Base-by-base conservation (phyloP, 2,329 filamentous ascomycete genomes). In the Botrytis pseudocinerea region DNA sequence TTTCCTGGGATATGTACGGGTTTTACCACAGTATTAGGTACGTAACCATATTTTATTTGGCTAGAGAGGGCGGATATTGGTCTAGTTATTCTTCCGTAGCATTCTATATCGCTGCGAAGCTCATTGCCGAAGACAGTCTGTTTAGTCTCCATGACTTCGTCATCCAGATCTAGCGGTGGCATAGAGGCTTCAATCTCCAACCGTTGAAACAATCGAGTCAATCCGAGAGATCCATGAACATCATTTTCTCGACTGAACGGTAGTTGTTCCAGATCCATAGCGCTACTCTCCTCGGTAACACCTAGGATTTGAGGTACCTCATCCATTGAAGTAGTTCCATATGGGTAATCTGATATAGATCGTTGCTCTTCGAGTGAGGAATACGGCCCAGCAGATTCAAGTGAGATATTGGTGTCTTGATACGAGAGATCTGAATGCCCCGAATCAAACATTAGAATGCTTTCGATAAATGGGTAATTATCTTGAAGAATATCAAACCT, bases 171-270 rank as follows among this genome's bases (percentile, higher is more conserved):
- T 3, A 38, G 25, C 4, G 42, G 22, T 40, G n/a, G 20, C 35
- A 70, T 70, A 20, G 14, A 40, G 7, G 22, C 32, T 63, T 71
- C 69, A 16, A 66, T 65, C 12, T 71, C 60, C 70, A 71, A 54
- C 25, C 1, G 28, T 8, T 1, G 4, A 22, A 71, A 44, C 25
- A 71, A n/a, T n/a, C 38, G 32, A 42, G 46, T 22, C 22, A 66
- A 20, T 66, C 70, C 44, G 57, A 18, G 46, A 28, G 70, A 66
- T 65, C 38, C 70, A 40, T n/a, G 68, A 2, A 70, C 9, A 60
- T 61, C 38, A 20, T n/a, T 38, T 12, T 54, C 59, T 12, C 35
- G 9, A 28, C 60, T 38, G 5, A 59, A 35, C 0, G 51, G 38
- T 38, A 8, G 44, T 40, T 42, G 40, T 44, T 70, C 51, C 12